Evolutionary conservation across 2,329 filamentous ascomycete genomes (phyloP).

Genomic region (Ceratocystis diversiconidia): DNA sequence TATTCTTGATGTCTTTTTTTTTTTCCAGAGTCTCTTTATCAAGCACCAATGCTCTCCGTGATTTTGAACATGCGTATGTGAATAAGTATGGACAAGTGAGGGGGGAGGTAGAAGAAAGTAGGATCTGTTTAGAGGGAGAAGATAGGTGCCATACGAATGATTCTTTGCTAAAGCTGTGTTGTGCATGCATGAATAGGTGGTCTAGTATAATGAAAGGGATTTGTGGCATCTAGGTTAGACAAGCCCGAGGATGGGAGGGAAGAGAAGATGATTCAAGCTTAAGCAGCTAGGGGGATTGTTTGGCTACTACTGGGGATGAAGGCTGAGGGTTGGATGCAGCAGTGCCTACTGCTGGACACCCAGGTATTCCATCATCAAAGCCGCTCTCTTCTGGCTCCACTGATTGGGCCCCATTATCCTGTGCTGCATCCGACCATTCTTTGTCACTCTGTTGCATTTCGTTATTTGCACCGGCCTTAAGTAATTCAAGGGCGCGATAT

Average conservation of each 20-base stretch:
- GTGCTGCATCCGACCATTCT: background rate
- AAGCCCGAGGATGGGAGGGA: background rate
- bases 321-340: background rate
- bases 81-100: background rate
- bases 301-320: background rate
- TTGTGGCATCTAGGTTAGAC: background rate
- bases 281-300: background rate
- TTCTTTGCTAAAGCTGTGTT: background rate
- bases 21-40: too few relatives aligned
- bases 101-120: too few relatives aligned
- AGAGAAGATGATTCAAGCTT: background rate
- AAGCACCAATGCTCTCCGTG: too few relatives aligned
- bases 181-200: background rate
- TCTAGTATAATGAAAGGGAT: background rate
- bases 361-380: background rate
- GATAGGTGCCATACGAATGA: too few relatives aligned
- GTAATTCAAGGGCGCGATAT: slow-evolving; percentile 48
- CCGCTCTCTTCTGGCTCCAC: background rate
- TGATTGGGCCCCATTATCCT: background rate
- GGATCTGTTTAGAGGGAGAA: too few relatives aligned
- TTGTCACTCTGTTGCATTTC: background rate
- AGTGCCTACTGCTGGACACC: background rate
- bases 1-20: slow-evolving; percentile 14
- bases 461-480: slow-evolving; percentile 25
- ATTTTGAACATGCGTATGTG: too few relatives aligned